Percentiles rank a stretch among this genome's conserved stretches.
Evolutionary conservation across 768 basidiomycete species (phyloP).

Genomic region (Boletus patriciae): DNA sequence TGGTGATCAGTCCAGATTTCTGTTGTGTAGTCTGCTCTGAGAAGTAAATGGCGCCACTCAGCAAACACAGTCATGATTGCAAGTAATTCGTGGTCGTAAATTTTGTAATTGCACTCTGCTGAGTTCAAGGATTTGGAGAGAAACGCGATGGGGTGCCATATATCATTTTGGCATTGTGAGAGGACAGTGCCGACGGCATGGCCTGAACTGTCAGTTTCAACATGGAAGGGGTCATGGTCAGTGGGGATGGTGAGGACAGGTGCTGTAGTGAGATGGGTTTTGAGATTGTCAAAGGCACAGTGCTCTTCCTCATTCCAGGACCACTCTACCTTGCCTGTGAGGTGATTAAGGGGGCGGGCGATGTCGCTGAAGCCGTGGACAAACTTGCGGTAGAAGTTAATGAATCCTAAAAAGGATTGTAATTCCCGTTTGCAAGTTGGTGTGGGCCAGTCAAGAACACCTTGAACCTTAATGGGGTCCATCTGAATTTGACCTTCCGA

Average conservation of each 20-base stretch:
- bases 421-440: constrained; percentile 36
- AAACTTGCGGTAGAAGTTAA: constrained; percentile 16
- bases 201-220: background rate
- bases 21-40: background rate
- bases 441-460: constrained; percentile 39
- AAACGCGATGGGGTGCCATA: constrained; percentile 41
- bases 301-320: background rate
- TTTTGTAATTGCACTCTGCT: constrained; percentile 43
- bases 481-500: constrained; percentile 30
- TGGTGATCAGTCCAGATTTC: constrained; percentile 27
- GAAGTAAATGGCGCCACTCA: constrained; percentile 29
- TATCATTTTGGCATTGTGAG: background rate
- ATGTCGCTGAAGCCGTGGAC: constrained; percentile 33
- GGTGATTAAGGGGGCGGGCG: constrained; percentile 26
- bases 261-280: background rate
- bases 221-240: background rate
- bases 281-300: background rate
- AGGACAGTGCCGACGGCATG: background rate
- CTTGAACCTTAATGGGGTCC: constrained; percentile 36
- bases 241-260: background rate
- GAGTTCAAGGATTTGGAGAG: constrained; percentile 32
- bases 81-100: constrained; percentile 37
- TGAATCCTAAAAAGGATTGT: constrained; percentile 43
- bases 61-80: constrained; percentile 43
- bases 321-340: constrained; percentile 2